phyloP scores from a whole-genome alignment of 2,329 filamentous ascomycete species.

The Beauveria sp. region DNA sequence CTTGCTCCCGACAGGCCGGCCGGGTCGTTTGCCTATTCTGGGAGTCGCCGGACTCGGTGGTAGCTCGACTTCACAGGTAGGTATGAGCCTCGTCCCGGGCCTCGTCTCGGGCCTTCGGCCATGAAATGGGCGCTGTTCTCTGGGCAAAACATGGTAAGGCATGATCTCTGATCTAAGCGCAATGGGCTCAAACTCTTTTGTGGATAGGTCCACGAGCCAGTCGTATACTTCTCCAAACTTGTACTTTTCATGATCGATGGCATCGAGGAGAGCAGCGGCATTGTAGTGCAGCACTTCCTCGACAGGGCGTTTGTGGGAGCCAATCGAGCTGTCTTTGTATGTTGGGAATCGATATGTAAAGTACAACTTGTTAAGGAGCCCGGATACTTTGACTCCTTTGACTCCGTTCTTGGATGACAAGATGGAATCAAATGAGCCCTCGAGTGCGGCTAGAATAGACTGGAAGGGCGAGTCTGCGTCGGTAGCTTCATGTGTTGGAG shows the following conservation, averaged over 20 bases:
- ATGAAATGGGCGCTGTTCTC: constrained; percentile 14
- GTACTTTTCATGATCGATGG: constrained; percentile 28
- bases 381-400: constrained; percentile 8
- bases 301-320: constrained; percentile 33
- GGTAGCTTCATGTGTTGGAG: not conserved
- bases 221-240: constrained; percentile 22
- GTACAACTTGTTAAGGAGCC: constrained; percentile 24
- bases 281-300: constrained; percentile 39
- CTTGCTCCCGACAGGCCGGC: constrained; percentile 35
- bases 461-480: constrained; percentile 4
- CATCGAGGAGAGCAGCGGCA: constrained; percentile 30
- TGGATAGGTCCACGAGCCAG: constrained; percentile 26
- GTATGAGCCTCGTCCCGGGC: not conserved
- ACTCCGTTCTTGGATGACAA: constrained; percentile 16
- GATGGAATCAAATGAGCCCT: not conserved
- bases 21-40: constrained; percentile 24
- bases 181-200: constrained; percentile 19
- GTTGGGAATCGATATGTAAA: constrained; percentile 25
- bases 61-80: constrained; percentile 2
- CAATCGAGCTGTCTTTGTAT: constrained; percentile 18
- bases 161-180: constrained; percentile 23
- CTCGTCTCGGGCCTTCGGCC: constrained; percentile 2
- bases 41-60: constrained; percentile 7
- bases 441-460: not conserved
- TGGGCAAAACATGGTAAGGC: constrained; percentile 20